phyloP scores from a whole-genome alignment of 1,139 yeast species.

The Hyphopichia pseudoburtonii region DNA sequence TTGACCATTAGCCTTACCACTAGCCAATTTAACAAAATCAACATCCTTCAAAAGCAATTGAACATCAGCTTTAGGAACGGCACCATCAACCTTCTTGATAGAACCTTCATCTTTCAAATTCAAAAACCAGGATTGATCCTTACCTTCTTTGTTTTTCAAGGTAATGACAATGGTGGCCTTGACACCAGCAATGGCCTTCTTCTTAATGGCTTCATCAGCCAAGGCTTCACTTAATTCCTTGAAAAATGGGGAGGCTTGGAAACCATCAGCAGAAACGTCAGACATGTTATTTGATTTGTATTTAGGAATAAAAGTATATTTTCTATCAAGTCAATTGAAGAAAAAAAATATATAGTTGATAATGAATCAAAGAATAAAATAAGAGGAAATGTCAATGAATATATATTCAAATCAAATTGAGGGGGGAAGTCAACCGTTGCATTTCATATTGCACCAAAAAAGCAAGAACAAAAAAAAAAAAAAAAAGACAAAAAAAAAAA shows the following conservation, averaged over 20 bases:
- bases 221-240: conserved; percentile 42
- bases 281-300: too few species aligned
- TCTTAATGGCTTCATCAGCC: conserved; percentile 35
- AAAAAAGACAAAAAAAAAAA: too few species aligned
- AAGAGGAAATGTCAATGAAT: neutral
- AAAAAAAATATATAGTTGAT: too few species aligned
- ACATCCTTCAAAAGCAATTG: conserved; percentile 63
- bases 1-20: conserved; percentile 82
- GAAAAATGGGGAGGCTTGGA: conserved; percentile 49
- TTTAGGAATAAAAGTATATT: too few species aligned
- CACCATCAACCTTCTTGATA: conserved; percentile 45
- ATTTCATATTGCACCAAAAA: too few species aligned
- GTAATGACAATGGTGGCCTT: conserved; percentile 68
- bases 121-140: conserved; percentile 66
- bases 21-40: conserved; percentile 66
- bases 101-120: conserved; percentile 69
- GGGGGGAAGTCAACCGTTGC: too few species aligned
- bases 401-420: too few species aligned
- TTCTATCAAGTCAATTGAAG: too few species aligned
- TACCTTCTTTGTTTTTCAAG: conserved; percentile 66
- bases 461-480: too few species aligned
- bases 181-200: conserved; percentile 50
- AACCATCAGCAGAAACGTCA: conserved; percentile 46
- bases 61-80: conserved; percentile 61
- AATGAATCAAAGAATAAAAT: too few species aligned